Evolutionary conservation across 768 basidiomycete species (phyloP).

Genomic region (Russula abietina): DNA sequence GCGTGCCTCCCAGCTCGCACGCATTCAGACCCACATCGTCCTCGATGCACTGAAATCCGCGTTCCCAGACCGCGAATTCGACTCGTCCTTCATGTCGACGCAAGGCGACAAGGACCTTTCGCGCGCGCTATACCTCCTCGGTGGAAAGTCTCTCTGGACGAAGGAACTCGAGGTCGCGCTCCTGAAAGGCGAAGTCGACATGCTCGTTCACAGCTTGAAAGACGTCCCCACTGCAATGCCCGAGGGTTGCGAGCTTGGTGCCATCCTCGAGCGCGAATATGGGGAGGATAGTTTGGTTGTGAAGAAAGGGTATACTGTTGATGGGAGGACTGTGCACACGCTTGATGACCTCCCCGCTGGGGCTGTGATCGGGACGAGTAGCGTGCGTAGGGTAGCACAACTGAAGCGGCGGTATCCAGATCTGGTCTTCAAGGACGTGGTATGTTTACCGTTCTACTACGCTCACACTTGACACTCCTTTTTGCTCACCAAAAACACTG

Average conservation of each 20-base stretch:
- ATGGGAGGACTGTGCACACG: constrained; percentile 44
- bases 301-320: constrained; percentile 49
- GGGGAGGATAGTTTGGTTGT: constrained; percentile 86
- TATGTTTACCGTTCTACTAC: constrained; percentile 40
- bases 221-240: constrained; percentile 89
- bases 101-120: constrained; percentile 87
- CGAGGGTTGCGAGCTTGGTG: constrained; percentile 77
- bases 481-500: background rate
- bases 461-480: background rate
- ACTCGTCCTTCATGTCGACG: constrained; percentile 60
- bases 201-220: constrained; percentile 90
- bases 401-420: constrained; percentile 69
- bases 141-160: constrained; percentile 94
- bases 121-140: constrained; percentile 77
- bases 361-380: constrained; percentile 91
- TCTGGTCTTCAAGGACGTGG: constrained; percentile 81
- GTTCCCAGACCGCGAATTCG: constrained; percentile 47
- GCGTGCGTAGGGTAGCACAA: constrained; percentile 89
- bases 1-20: constrained; percentile 79
- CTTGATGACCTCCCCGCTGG: constrained; percentile 83
- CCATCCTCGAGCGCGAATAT: constrained; percentile 81
- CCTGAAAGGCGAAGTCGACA: constrained; percentile 66
- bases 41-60: constrained; percentile 52
- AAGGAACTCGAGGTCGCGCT: constrained; percentile 90
- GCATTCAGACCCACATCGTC: constrained; percentile 83